These are phyloP conservation scores for Fraxinus albicans DNA, from an alignment of 305 asterid genomes.

Conservation along the genomic window DNA sequence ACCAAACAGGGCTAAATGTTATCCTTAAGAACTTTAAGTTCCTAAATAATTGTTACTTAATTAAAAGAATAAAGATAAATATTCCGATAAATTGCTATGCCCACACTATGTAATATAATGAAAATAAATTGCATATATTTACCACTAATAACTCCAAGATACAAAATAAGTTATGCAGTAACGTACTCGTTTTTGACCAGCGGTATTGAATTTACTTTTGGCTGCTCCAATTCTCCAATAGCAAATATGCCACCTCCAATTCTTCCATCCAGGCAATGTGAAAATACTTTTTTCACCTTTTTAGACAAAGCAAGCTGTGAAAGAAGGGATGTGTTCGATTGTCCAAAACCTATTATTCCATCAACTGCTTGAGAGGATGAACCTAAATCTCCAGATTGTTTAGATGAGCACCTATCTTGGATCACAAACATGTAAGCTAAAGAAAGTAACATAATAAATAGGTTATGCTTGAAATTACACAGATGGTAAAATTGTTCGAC, in stretches of 20 bases:
- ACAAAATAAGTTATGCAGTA: constrained; percentile 11
- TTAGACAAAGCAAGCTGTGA: constrained; percentile 72
- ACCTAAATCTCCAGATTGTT: constrained; percentile 66
- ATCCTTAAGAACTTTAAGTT: not conserved
- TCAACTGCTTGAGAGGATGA: constrained; percentile 77
- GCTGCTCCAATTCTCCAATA: constrained; percentile 74
- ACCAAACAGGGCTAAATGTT: not conserved
- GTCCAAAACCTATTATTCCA: constrained; percentile 94
- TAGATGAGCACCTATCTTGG: constrained; percentile 75
- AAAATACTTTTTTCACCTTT: constrained; percentile 63
- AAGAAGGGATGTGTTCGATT: constrained; percentile 72
- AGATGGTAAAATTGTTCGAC: constrained; percentile 11
- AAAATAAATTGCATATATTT: not conserved
- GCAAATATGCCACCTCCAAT: constrained; percentile 94
- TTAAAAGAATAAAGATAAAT: not conserved
- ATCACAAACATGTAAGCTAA: constrained; percentile 26
- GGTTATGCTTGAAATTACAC: not conserved
- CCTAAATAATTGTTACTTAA: not conserved
- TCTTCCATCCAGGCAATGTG: constrained; percentile 79
- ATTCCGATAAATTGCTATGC: not conserved
- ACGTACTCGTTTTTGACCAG: constrained; percentile 54
- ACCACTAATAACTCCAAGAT: constrained; percentile 1
- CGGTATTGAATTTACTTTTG: constrained; percentile 60
- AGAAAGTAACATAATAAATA: not conserved
- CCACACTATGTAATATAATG: not conserved